phyloP scores from a whole-genome alignment of 495 filamentous ascomycete species.

The Penicillium fimorum region DNA sequence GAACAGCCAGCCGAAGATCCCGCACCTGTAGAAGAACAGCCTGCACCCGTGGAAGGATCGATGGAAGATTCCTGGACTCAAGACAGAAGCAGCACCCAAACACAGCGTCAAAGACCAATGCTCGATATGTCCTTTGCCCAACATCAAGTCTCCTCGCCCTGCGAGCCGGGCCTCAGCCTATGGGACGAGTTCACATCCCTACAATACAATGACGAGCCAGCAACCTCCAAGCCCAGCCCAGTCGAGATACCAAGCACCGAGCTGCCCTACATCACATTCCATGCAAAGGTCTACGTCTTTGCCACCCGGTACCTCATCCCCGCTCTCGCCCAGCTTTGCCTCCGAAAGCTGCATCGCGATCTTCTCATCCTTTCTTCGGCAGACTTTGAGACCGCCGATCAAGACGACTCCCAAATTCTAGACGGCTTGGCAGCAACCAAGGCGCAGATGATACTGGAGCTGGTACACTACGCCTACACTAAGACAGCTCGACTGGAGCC shows the following conservation, averaged over 20 bases:
- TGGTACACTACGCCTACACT: constrained; percentile 44
- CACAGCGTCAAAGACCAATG: constrained; percentile 26
- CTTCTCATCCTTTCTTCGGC: constrained; percentile 34
- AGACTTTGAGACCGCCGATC: constrained; percentile 14
- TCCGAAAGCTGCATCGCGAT: constrained; percentile 42
- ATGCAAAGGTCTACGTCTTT: constrained; percentile 50
- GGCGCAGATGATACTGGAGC: constrained; percentile 39
- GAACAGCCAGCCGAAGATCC: not conserved
- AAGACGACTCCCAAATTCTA: constrained; percentile 17
- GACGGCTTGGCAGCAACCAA: constrained; percentile 27
- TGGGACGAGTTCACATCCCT: constrained; percentile 45
- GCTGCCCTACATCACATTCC: constrained; percentile 45
- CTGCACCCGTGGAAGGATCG: constrained; percentile 4
- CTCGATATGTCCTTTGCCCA: constrained; percentile 47
- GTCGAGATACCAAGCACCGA: constrained; percentile 17
- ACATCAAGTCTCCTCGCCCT: constrained; percentile 31
- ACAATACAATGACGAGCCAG: constrained; percentile 34
- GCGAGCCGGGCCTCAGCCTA: constrained; percentile 35
- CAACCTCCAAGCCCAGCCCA: constrained; percentile 10
- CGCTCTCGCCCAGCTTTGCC: constrained; percentile 44
- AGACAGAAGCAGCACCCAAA: constrained; percentile 6
- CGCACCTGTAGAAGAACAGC: not conserved
- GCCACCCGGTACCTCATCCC: constrained; percentile 46
- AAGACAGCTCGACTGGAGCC: constrained; percentile 46
- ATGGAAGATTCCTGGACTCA: constrained; percentile 12